Evolutionary conservation across 192 early-diverging fungal genomes (phyloP).

Genomic region (Backusella mclennaniae): DNA sequence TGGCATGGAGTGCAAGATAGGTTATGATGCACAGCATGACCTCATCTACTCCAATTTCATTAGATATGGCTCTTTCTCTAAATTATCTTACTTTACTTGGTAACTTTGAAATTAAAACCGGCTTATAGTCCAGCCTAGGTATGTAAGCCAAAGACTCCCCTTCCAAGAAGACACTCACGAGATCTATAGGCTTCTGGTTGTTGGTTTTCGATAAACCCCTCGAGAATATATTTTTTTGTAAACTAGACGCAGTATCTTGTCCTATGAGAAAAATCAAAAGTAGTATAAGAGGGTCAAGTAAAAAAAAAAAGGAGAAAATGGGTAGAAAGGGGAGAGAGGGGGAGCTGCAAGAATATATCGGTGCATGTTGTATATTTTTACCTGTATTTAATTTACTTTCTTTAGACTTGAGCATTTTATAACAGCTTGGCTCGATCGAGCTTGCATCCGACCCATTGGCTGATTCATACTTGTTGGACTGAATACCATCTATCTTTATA

Average conservation of each 20-base stretch:
- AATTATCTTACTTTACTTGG: constrained; percentile 30
- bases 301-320: neutral
- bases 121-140: constrained; percentile 28
- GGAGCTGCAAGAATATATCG: neutral
- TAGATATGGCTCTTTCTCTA: neutral
- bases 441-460: neutral
- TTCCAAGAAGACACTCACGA: neutral
- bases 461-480: neutral
- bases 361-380: neutral
- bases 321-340: neutral
- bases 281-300: neutral
- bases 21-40: constrained; percentile 28
- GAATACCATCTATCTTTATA: neutral
- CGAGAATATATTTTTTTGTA: neutral
- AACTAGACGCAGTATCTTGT: neutral
- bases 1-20: constrained; percentile 17
- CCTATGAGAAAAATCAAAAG: neutral
- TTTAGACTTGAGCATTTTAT: neutral
- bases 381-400: neutral
- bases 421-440: neutral
- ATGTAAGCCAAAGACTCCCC: constrained; percentile 9
- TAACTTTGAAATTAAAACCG: constrained; percentile 32
- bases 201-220: neutral
- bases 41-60: constrained; percentile 17
- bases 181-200: neutral